These are phyloP conservation scores for Hypomyces perniciosus DNA, from an alignment of 2,329 filamentous ascomycete genomes.

Conservation along the genomic window DNA sequence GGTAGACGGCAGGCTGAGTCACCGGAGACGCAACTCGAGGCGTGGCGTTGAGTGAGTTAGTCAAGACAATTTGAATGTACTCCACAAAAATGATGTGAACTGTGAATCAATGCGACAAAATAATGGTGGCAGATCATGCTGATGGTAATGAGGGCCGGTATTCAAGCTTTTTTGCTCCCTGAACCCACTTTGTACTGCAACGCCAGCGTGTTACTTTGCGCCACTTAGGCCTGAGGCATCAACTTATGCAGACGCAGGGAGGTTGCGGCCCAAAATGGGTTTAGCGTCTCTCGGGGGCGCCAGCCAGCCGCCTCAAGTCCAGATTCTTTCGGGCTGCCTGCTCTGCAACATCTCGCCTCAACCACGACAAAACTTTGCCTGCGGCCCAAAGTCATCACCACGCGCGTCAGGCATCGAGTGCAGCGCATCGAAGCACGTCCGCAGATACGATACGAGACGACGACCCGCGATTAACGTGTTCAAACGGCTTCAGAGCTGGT, in stretches of 20 bases:
- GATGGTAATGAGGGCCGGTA: neutral
- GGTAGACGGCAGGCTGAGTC: conserved; percentile 14
- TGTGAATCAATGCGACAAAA: conserved; percentile 3
- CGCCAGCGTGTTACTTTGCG: neutral
- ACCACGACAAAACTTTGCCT: conserved; percentile 39
- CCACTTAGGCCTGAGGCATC: conserved; percentile 23
- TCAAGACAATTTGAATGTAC: neutral
- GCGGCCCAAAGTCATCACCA: conserved; percentile 37
- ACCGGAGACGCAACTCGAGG: conserved; percentile 9
- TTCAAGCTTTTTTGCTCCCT: neutral
- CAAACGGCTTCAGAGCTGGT: conserved; percentile 33
- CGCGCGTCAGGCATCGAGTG: conserved; percentile 49
- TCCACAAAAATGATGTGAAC: neutral
- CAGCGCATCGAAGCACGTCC: conserved; percentile 24
- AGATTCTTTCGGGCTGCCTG: conserved; percentile 40
- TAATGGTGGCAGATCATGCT: neutral
- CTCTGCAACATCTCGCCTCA: conserved; percentile 34
- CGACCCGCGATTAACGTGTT: conserved; percentile 32
- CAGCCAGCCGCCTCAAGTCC: conserved; percentile 36
- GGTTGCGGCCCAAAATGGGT: conserved; percentile 19
- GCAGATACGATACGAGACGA: conserved; percentile 26
- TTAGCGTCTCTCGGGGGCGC: conserved; percentile 26
- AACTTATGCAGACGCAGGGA: conserved; percentile 13
- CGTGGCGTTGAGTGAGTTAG: no score
- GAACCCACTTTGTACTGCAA: neutral